Evolutionary conservation across 2,329 filamentous ascomycete genomes (phyloP), one percentile per base, ranked within the genome.

Genomic region (Apiospora pterosperma): DNA sequence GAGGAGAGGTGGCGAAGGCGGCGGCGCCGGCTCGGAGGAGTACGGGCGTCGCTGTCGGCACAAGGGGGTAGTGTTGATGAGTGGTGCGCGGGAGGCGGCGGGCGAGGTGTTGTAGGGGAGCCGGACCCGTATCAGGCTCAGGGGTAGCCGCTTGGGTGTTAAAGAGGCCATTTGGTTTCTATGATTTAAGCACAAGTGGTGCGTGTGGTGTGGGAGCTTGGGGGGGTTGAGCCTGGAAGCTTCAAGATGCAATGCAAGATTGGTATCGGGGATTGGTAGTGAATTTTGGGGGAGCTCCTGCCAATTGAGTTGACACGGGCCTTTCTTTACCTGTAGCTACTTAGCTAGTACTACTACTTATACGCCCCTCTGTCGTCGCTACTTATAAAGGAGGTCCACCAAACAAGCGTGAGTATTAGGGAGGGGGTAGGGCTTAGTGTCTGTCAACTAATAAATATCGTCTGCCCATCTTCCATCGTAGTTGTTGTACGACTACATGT

Each of bases 1-100:
- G 52, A 87, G 76, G 10, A 86, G 76, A 12, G 84, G 80, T 42
- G 84, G 83, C 5, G 76, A 66, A 36, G 76, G 66, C 31, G 5
- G 77, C 71, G 66, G 79, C 76, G 63, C 74, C 72, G 44, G 79
- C 75, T 69, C 65, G 28, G 70, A 66, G 67, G 65, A 39, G 66
- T 67, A 65, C 62, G 69, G 68, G 44, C 70, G 70, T 66, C 66
- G 62, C 36, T 62, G 59, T 61, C 61, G 34, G 39, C 44, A 63
- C 23, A 62, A 44, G 5, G 58, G 39, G 31, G 61, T 62, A 44
- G 31, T 62, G 62, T 59, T 68, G 65, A 14, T 28, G 25, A 52
- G 25, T 5, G 31, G 14, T 31, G 44, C 16, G n/a, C 48, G 48
- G 48, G 48, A 16, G 28, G 48, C 5, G 4, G 64, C 61, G 11